phyloP scores from a whole-genome alignment of 768 basidiomycete species.

The Hortiboletus flavorubellus region DNA sequence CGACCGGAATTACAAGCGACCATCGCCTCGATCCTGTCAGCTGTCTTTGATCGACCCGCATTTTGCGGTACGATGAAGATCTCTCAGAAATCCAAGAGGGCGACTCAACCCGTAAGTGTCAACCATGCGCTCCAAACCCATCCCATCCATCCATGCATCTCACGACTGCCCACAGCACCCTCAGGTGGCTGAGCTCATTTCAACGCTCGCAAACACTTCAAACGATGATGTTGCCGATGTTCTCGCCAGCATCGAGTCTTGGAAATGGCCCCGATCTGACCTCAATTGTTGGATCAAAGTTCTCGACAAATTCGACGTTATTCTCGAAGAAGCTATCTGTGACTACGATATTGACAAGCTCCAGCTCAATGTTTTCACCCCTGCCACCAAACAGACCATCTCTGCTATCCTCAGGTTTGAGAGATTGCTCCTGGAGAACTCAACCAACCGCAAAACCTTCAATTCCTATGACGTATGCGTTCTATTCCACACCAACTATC shows the following conservation, averaged over 20 bases:
- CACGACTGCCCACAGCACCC: constrained; percentile 51
- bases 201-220: constrained; percentile 58
- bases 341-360: constrained; percentile 85
- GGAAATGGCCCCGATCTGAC: constrained; percentile 97
- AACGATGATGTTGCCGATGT: constrained; percentile 70
- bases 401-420: constrained; percentile 86
- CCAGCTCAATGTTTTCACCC: constrained; percentile 76
- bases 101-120: constrained; percentile 65
- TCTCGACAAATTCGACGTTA: constrained; percentile 90
- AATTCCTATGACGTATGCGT: constrained; percentile 90
- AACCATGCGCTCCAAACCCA: not conserved
- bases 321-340: constrained; percentile 77
- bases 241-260: constrained; percentile 67
- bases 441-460: constrained; percentile 96
- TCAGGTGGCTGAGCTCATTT: constrained; percentile 78
- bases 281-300: constrained; percentile 95
- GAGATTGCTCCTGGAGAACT: constrained; percentile 90
- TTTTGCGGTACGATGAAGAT: constrained; percentile 78
- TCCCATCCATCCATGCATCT: constrained; percentile 6
- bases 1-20: constrained; percentile 4
- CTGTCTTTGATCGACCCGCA: constrained; percentile 29
- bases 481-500: not conserved
- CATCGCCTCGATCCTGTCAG: constrained; percentile 6
- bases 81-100: constrained; percentile 79
- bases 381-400: constrained; percentile 67